Base-by-base conservation (phyloP, 345 rosid genomes). In the Laguncularia racemosa region DNA sequence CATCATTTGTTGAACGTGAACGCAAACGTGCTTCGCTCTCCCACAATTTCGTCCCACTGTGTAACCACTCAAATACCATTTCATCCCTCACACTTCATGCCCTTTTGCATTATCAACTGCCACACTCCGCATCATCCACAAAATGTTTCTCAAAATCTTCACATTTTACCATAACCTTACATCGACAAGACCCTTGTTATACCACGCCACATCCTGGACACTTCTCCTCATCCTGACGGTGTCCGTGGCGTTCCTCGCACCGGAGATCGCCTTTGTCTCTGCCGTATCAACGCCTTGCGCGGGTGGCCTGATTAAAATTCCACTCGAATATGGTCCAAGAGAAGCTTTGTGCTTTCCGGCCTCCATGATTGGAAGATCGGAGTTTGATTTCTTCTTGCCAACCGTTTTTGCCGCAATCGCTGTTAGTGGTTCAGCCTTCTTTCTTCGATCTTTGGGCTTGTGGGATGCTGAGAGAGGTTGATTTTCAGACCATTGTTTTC, bases 241-340 rank as follows among this genome's bases (percentile, higher is more conserved):
- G 52, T 67, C 67, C 8, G 47, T 68, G 28, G 50, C 69, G 5
- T 73, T 74, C 0, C 63, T 80, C 20, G 60, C 68, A 4, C 67
- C 77, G 1, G 81, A 71, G 64, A 46, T 52, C 12, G 81, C 79
- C 19, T 79, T 76, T 43, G 68, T 64, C n/a, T 64, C 71, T 3
- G 38, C 71, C 15, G n/a, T 79, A 12, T 71, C 75, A 43, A 45
- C 68, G 16, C 68, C 78, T 52, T 44, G 12, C 3, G 51, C 67
- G 2, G 72, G 56, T 2, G 67, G 72, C 15, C 52, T 53, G n/a
- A 58, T 67, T 4, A 45, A 71, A 62, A 58, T 79, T 33, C 79
- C 81, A 40, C n/a, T 73, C 44, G 79, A 70, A 46, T 33, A 52
- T 16, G 58, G 66, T 18, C 79, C 71, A 0, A 43, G 65, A 21